These are phyloP conservation scores for Trametes meyenii DNA, from an alignment of 768 basidiomycete genomes.

Conservation along the genomic window DNA sequence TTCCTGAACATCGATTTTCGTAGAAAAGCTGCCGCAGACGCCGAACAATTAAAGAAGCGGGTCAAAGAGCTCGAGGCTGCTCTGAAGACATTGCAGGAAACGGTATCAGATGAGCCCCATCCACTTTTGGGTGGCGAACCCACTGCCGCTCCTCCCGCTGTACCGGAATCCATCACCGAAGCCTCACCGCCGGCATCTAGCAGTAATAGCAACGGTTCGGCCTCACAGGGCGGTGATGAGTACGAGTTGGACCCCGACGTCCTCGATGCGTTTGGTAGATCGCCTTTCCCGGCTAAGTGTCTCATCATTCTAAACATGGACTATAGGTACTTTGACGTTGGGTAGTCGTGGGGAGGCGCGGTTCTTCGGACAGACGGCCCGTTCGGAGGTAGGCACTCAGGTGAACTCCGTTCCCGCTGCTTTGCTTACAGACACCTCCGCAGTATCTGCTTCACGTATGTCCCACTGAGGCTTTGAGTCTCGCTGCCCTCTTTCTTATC, in stretches of 20 bases:
- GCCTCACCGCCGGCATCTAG: background rate
- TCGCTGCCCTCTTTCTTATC: background rate
- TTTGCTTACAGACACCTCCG: background rate
- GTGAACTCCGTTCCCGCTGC: background rate
- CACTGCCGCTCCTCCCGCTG: background rate
- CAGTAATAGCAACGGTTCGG: background rate
- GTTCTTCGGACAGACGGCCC: constrained; percentile 67
- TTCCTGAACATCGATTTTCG: background rate
- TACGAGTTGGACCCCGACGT: background rate
- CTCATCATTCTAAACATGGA: background rate
- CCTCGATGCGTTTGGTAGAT: constrained; percentile 47
- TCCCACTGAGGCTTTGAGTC: background rate
- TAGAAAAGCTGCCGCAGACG: constrained; percentile 63
- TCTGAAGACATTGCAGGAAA: constrained; percentile 50
- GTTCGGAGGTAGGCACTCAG: constrained; percentile 56
- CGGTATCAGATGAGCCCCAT: constrained; percentile 51
- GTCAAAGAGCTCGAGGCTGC: constrained; percentile 68
- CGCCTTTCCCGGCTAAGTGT: background rate
- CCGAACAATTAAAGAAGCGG: constrained; percentile 67
- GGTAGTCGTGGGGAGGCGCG: constrained; percentile 54
- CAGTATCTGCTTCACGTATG: constrained; percentile 62
- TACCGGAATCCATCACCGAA: background rate
- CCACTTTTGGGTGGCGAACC: constrained; percentile 44
- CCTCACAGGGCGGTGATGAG: background rate
- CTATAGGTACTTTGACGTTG: constrained; percentile 59